These are phyloP conservation scores for Paramecium tetraurelia DNA, from an alignment of 73 alveolate genomes.

Conservation along the genomic window DNA sequence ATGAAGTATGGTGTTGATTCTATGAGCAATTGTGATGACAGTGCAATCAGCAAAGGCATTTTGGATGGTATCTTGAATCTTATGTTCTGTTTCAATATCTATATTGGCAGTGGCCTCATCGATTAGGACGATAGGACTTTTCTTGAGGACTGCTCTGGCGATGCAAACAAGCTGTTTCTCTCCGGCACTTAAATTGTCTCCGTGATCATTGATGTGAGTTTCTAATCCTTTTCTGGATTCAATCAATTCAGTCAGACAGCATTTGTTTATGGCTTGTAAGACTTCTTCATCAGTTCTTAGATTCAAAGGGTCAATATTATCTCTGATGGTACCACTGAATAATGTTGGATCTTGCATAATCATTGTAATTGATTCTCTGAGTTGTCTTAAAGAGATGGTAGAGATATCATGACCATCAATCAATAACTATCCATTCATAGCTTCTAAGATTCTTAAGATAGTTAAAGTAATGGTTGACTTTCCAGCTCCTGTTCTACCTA, in stretches of 20 bases:
- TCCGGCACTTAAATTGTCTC: conserved; percentile 78
- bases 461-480: conserved; percentile 79
- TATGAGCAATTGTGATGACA: conserved; percentile 80
- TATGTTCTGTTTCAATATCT: conserved; percentile 84
- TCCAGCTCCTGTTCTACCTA: conserved; percentile 91
- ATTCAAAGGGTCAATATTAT: conserved; percentile 85
- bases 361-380: conserved; percentile 83
- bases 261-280: conserved; percentile 65
- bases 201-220: conserved; percentile 74
- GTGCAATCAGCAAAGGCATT: conserved; percentile 70
- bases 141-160: conserved; percentile 78
- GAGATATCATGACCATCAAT: conserved; percentile 87
- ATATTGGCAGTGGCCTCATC: conserved; percentile 95
- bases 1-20: conserved; percentile 75
- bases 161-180: conserved; percentile 80
- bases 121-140: conserved; percentile 73
- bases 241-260: conserved; percentile 45
- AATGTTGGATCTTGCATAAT: conserved; percentile 90
- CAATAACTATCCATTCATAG: conserved; percentile 71
- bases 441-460: conserved; percentile 84
- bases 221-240: conserved; percentile 64
- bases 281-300: conserved; percentile 67
- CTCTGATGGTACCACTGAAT: conserved; percentile 83
- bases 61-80: conserved; percentile 70
- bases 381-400: conserved; percentile 73